These are phyloP conservation scores for Chaetomium sp. DNA, from an alignment of 2,329 filamentous ascomycete species.

Conservation along the genomic window DNA sequence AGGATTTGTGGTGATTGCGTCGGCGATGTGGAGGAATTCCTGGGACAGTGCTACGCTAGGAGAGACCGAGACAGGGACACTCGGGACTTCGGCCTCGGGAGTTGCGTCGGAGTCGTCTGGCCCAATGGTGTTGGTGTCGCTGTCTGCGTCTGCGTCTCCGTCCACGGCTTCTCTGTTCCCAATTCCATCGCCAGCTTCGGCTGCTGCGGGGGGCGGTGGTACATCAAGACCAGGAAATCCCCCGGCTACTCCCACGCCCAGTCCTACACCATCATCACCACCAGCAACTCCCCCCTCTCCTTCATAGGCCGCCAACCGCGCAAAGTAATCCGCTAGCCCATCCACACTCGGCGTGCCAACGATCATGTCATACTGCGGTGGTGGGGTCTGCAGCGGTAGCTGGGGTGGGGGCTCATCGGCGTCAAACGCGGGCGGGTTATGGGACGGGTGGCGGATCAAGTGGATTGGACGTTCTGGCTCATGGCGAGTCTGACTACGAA, in stretches of 20 bases:
- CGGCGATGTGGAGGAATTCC: no score
- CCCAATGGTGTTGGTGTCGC: constrained; percentile 5
- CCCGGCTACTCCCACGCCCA: not conserved
- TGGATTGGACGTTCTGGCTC: constrained; percentile 65
- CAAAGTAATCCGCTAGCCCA: constrained; percentile 79
- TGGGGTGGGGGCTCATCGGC: constrained; percentile 71
- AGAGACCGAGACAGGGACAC: no score
- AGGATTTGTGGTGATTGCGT: no score
- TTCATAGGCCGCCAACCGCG: constrained; percentile 68
- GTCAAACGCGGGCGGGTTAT: constrained; percentile 81
- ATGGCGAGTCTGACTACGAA: no score
- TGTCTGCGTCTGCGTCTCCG: not conserved
- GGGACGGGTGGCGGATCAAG: constrained; percentile 73
- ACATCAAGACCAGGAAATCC: not conserved
- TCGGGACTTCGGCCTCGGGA: not conserved
- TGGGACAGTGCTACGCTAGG: no score
- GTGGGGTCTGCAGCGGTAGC: constrained; percentile 60
- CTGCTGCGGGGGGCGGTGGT: no score
- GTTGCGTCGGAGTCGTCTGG: not conserved
- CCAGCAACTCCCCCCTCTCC: constrained; percentile 8
- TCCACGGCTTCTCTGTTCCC: not conserved
- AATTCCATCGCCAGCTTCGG: not conserved
- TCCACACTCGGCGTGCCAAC: constrained; percentile 63
- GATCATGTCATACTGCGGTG: constrained; percentile 76
- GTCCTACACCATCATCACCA: not conserved